Conservation (phyloP, 2,329 filamentous ascomycete species). For the Elsinoe batatas region DNA sequence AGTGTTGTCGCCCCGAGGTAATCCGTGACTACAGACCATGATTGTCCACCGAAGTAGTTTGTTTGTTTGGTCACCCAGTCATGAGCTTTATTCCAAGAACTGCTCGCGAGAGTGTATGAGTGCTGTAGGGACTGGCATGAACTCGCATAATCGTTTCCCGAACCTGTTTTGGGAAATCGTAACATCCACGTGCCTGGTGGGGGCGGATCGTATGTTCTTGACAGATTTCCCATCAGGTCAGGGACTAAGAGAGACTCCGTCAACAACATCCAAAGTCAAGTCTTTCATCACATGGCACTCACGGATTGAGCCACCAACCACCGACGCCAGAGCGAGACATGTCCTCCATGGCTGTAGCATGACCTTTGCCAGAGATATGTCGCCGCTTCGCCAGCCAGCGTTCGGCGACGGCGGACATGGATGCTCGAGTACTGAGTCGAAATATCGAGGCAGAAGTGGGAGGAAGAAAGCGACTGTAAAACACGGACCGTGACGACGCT, state of each 20-base stretch:
- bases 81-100: constrained; percentile 11
- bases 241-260: not conserved
- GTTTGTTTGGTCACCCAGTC: constrained; percentile 1
- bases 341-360: not conserved
- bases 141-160: constrained; percentile 11
- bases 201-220: not conserved
- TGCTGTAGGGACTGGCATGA: not conserved
- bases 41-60: constrained; percentile 15
- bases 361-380: not conserved
- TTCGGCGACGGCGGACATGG: not conserved
- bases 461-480: not conserved
- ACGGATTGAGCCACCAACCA: not conserved
- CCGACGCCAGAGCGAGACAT: not conserved
- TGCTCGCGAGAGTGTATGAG: constrained; percentile 10
- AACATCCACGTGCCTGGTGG: too few species aligned
- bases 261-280: not conserved
- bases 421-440: not conserved
- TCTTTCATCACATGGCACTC: not conserved
- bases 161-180: not conserved
- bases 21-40: constrained; percentile 19
- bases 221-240: not conserved
- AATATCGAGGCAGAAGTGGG: not conserved
- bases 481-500: not conserved
- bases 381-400: not conserved
- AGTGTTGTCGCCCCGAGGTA: constrained; percentile 23